Conservation (phyloP, 495 filamentous ascomycete genomes). For the Annulohypoxylon stygium region DNA sequence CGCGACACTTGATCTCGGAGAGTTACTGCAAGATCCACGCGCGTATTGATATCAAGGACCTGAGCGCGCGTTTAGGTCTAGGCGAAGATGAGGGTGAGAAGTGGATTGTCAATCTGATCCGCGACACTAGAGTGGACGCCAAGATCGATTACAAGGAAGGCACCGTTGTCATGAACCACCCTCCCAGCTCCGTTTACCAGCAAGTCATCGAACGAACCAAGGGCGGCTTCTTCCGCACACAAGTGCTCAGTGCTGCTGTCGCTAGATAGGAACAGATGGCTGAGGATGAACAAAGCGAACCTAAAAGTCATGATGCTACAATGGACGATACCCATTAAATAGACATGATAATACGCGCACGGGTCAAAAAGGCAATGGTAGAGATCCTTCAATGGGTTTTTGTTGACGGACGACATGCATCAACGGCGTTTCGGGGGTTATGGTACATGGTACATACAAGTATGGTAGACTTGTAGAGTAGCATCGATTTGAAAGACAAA, state of each 20-base stretch:
- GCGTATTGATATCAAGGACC: slow-evolving; percentile 96
- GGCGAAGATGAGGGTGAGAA: slow-evolving; percentile 97
- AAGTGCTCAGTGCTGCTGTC: slow-evolving; percentile 75
- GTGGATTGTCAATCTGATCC: slow-evolving; percentile 99
- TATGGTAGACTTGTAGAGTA: slow-evolving; percentile 50
- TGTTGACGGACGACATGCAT: slow-evolving; percentile 48
- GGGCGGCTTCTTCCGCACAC: slow-evolving; percentile 91
- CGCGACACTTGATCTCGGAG: slow-evolving; percentile 95
- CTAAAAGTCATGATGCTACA: slow-evolving; percentile 2
- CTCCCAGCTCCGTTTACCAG: slow-evolving; percentile 96
- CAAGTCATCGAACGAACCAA: slow-evolving; percentile 98
- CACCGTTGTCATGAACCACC: slow-evolving; percentile 99
- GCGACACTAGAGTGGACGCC: slow-evolving; percentile 95
- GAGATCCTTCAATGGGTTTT: slow-evolving; percentile 21
- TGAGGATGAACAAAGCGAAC: slow-evolving; percentile 6
- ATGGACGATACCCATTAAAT: slow-evolving; percentile 46
- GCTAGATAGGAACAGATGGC: slow-evolving; percentile 29
- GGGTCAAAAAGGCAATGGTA: slow-evolving; percentile 21
- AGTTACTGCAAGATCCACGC: slow-evolving; percentile 99
- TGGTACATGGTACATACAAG: slow-evolving; percentile 41
- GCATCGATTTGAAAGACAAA: slow-evolving; percentile 42
- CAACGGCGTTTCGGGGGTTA: slow-evolving; percentile 49
- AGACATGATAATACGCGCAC: slow-evolving; percentile 30
- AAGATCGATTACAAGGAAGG: slow-evolving; percentile 99
- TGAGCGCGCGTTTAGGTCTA: slow-evolving; percentile 89